Evolutionary conservation across 75 land plant genomes (phyloP), one percentile per base, ranked within the genome.

Genomic region (Sequoiadendron giganteum): DNA sequence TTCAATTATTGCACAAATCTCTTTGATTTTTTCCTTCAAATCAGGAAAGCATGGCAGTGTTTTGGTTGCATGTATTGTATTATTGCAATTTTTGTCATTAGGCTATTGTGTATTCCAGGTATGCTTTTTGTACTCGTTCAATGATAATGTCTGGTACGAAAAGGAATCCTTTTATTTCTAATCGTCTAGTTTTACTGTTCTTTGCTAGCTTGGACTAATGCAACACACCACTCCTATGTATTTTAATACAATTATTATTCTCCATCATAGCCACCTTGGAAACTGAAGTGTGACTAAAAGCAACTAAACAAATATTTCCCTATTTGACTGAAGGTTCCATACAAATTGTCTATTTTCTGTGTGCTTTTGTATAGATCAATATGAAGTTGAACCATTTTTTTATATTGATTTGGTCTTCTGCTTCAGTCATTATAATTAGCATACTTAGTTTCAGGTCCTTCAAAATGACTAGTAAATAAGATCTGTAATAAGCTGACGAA

Each of bases 101-200:
- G 85, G 68, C 45, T 90, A 89, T 84, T 90, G 90, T 76, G 30
- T 76, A 32, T 90, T 89, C 30, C 90, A 90, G 91, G 90, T 90
- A 68, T 36, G 75, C 14, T 56, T 38, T 58, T 34, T 38, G 40
- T 49, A 55, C 2, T 38, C 56, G 3, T 85, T 88, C 25, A 10
- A 30, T 48, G 68, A 47, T 83, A 2, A 15, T 32, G 30, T 30
- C 13, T n/a, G 13, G 34, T 30, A 72, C 34, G 2, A 72, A 30
- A 72, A 2, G 0, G 73, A 28, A 19, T 72, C 11, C 8, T 11
- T 7, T 56, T 16, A n/a, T 70, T n/a, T 70, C 73, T 68, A 28
- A 25, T 68, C 28, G 72, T 28, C 7, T 70, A 70, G 5, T n/a
- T 70, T 70, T 19, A 65, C 6, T 65, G 5, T 18, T 61, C 18